These are phyloP conservation scores for Tothia fuscella DNA, from an alignment of 2,329 filamentous ascomycete species.

Conservation along the genomic window DNA sequence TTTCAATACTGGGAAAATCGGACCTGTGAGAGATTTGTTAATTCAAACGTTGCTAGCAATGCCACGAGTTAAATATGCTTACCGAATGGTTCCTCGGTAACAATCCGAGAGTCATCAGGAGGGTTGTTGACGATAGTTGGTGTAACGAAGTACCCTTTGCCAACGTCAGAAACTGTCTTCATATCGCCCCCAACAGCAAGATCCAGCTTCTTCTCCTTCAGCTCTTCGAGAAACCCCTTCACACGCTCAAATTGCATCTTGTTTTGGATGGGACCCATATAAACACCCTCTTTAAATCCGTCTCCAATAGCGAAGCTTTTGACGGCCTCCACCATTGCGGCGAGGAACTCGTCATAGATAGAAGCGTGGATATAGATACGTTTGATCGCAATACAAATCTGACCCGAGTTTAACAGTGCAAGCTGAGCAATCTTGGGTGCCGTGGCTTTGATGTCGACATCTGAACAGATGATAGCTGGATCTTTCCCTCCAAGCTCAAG, in stretches of 20 bases:
- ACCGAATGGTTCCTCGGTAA: constrained; percentile 33
- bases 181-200: constrained; percentile 39
- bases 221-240: constrained; percentile 43
- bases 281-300: constrained; percentile 29
- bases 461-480: constrained; percentile 40
- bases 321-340: constrained; percentile 34
- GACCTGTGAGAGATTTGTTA: constrained; percentile 26
- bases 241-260: constrained; percentile 52
- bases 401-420: constrained; percentile 42
- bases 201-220: constrained; percentile 40
- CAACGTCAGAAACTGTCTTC: constrained; percentile 17
- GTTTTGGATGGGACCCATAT: constrained; percentile 53
- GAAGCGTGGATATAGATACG: constrained; percentile 49
- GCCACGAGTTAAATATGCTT: not conserved
- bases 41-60: not conserved
- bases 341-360: constrained; percentile 45
- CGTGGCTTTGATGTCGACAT: constrained; percentile 33
- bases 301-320: constrained; percentile 29
- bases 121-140: constrained; percentile 49
- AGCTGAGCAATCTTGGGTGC: constrained; percentile 29
- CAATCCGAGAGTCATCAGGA: constrained; percentile 42
- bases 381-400: constrained; percentile 46
- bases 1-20: constrained; percentile 50
- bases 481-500: constrained; percentile 46
- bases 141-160: not conserved